Conservation (phyloP, 2,329 filamentous ascomycete species). For the Ceratocystis destructans region DNA sequence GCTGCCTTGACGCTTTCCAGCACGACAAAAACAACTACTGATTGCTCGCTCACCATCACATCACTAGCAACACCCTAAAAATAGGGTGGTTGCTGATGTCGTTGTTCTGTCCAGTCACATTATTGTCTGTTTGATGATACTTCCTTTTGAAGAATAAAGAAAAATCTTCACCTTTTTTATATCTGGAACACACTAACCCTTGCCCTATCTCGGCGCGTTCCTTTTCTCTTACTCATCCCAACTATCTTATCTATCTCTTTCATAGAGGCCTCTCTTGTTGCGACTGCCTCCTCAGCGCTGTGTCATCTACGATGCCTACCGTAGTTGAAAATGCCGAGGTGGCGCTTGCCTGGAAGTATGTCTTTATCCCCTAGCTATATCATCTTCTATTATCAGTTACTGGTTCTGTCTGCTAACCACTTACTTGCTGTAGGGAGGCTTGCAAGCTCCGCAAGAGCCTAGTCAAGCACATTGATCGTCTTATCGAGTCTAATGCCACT, state of each 20-base stretch:
- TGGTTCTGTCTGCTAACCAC: background rate
- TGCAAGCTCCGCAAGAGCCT: constrained; percentile 33
- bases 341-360: constrained; percentile 20
- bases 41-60: constrained; percentile 3
- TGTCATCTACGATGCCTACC: constrained; percentile 14
- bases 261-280: background rate
- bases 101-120: background rate
- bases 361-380: background rate
- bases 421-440: constrained; percentile 27
- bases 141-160: background rate
- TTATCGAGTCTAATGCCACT: constrained; percentile 28
- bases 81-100: background rate
- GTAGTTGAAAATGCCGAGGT: constrained; percentile 17
- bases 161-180: background rate
- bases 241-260: background rate
- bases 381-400: background rate
- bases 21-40: constrained; percentile 12
- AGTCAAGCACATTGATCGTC: constrained; percentile 32
- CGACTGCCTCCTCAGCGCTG: background rate
- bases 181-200: background rate
- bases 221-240: background rate
- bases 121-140: constrained; percentile 5
- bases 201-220: background rate
- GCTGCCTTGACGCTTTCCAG: constrained; percentile 13
- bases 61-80: background rate